Conservation (phyloP, 2,329 filamentous ascomycete species). For the Lecanoromycetidae sp. region DNA sequence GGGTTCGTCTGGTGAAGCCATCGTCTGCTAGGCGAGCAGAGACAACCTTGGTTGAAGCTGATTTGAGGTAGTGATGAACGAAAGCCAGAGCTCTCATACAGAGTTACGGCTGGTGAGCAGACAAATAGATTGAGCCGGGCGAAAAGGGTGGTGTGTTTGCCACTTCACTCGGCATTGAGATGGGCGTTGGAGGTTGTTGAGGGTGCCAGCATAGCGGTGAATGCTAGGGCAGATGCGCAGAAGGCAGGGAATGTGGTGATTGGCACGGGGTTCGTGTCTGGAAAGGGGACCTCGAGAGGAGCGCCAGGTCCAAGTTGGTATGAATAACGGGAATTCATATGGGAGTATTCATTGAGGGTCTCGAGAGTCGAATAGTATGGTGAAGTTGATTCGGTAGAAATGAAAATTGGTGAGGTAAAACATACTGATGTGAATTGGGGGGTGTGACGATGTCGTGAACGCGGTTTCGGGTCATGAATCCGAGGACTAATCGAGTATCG, state of each 20-base stretch:
- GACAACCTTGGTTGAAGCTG: slow-evolving; percentile 3
- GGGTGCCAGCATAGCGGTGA: too few relatives aligned
- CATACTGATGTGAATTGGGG: slow-evolving; percentile 35
- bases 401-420: slow-evolving; percentile 44
- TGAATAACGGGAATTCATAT: background rate
- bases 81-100: background rate
- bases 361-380: slow-evolving; percentile 39
- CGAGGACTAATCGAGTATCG: background rate
- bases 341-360: background rate
- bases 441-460: background rate
- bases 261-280: too few relatives aligned
- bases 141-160: too few relatives aligned
- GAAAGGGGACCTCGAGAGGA: slow-evolving; percentile 10
- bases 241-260: too few relatives aligned
- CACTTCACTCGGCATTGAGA: too few relatives aligned
- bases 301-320: background rate
- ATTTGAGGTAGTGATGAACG: slow-evolving; percentile 8
- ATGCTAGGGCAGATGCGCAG: too few relatives aligned
- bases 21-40: background rate
- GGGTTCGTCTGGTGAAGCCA: background rate
- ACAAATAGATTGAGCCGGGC: too few relatives aligned
- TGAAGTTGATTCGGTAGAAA: slow-evolving; percentile 64
- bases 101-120: background rate
- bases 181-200: too few relatives aligned
- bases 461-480: background rate